Percentiles rank a stretch among this genome's conserved stretches.
Evolutionary conservation across 768 basidiomycete genomes (phyloP).

Genomic region (Rhodosporidiobolus odoratus): DNA sequence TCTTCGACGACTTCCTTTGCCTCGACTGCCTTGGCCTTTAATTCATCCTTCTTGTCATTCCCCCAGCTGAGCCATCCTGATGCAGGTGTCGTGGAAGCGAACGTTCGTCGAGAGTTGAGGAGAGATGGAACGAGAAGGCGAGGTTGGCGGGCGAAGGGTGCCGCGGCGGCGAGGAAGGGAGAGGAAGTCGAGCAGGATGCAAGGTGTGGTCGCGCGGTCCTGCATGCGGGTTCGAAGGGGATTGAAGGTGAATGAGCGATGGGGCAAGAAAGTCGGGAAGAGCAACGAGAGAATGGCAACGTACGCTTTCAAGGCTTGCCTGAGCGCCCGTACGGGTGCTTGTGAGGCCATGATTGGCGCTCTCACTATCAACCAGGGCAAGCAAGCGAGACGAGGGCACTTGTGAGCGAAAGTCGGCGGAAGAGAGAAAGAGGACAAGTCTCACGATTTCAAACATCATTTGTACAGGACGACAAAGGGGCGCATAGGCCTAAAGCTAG

Average conservation of each 20-base stretch:
- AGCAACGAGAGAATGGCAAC: background rate
- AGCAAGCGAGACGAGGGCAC: background rate
- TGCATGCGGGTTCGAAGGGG: background rate
- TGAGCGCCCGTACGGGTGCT: background rate
- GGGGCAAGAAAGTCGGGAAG: background rate
- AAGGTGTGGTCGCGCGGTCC: background rate
- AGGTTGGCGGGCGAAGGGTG: slow-evolving; percentile 12
- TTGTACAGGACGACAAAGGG: background rate
- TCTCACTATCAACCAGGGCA: background rate
- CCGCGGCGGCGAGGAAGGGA: background rate
- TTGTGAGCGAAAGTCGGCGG: background rate
- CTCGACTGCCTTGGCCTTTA: background rate
- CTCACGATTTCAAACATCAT: no score
- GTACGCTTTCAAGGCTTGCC: background rate
- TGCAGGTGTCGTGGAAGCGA: background rate
- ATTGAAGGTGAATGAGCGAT: background rate
- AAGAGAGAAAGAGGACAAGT: background rate
- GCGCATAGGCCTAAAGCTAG: background rate
- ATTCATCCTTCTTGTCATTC: background rate
- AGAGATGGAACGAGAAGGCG: slow-evolving; percentile 6
- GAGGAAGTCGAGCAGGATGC: background rate
- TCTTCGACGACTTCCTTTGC: background rate
- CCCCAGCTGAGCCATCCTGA: background rate
- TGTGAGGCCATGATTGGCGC: background rate
- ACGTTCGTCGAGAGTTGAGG: background rate